These are phyloP conservation scores for Phialophora chinensis DNA, from an alignment of 2,329 filamentous ascomycete species.

Conservation along the genomic window DNA sequence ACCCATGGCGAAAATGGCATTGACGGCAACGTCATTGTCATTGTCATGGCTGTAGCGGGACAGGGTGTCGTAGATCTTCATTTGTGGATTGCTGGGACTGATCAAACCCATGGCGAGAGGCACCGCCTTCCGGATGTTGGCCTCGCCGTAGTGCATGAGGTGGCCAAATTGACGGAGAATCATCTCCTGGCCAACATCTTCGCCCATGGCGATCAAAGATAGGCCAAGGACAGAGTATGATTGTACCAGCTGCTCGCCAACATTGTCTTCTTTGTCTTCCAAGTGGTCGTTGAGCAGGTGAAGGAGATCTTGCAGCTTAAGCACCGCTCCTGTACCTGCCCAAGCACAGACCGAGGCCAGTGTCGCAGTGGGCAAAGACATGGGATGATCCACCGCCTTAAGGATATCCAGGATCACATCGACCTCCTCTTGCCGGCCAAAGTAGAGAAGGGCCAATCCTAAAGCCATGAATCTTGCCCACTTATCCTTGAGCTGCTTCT, in stretches of 20 bases:
- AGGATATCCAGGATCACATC: constrained; percentile 96
- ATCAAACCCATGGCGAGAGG: constrained; percentile 96
- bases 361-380: constrained; percentile 93
- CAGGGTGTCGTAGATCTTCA: constrained; percentile 99
- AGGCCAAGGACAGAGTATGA: constrained; percentile 95
- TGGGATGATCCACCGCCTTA: constrained; percentile 95
- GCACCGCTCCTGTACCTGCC: constrained; percentile 94
- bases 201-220: constrained; percentile 94
- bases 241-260: constrained; percentile 92
- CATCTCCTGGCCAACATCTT: constrained; percentile 99
- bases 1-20: constrained; percentile 99
- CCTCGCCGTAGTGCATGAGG: constrained; percentile 97
- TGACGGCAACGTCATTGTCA: constrained; percentile 96
- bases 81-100: constrained; percentile 97
- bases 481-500: constrained; percentile 91
- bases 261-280: constrained; percentile 92
- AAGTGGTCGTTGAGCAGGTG: constrained; percentile 98
- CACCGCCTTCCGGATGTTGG: constrained; percentile 95
- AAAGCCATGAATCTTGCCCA: constrained; percentile 98
- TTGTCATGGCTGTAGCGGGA: constrained; percentile 98
- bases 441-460: constrained; percentile 90
- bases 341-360: constrained; percentile 96
- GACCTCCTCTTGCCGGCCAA: constrained; percentile 97
- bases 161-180: constrained; percentile 96
- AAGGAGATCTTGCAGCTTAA: constrained; percentile 95